phyloP scores from a whole-genome alignment of 2,329 filamentous ascomycete species.

The Colletotrichum tabaci region DNA sequence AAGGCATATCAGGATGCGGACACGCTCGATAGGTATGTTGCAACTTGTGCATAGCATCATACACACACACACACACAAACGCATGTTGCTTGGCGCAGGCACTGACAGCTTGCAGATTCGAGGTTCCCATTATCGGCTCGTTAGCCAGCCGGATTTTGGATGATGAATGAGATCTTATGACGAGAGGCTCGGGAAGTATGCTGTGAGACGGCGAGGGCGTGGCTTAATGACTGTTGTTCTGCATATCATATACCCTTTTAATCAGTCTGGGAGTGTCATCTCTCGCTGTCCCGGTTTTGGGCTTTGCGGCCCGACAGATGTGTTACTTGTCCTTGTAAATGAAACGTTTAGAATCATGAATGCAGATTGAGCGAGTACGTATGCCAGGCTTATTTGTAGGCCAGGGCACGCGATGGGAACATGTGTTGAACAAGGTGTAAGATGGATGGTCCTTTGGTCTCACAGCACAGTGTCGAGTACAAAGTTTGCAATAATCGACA shows the following conservation, averaged over 20 bases:
- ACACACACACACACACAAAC: too few relatives aligned
- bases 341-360: not conserved
- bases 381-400: too few relatives aligned
- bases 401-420: too few relatives aligned
- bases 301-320: not conserved
- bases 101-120: slow-evolving; percentile 70
- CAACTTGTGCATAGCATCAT: too few relatives aligned
- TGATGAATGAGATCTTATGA: slow-evolving; percentile 70
- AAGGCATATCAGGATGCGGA: slow-evolving; percentile 89
- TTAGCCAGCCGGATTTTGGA: slow-evolving; percentile 92
- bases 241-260: slow-evolving; percentile 42
- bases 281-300: not conserved
- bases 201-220: not conserved
- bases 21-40: slow-evolving; percentile 70
- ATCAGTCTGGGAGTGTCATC: slow-evolving; percentile 19
- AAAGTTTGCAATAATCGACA: not conserved
- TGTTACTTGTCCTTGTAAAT: not conserved
- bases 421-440: not conserved
- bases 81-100: slow-evolving; percentile 59
- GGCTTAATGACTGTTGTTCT: slow-evolving; percentile 35
- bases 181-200: not conserved
- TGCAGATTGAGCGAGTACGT: not conserved
- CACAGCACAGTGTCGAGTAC: not conserved
- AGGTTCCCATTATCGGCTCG: slow-evolving; percentile 88
- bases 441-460: not conserved